Evolutionary conservation across 306 rosid genomes (phyloP), one percentile per base, ranked within the genome.

Genomic region (Cyclanthera cordifolia): DNA sequence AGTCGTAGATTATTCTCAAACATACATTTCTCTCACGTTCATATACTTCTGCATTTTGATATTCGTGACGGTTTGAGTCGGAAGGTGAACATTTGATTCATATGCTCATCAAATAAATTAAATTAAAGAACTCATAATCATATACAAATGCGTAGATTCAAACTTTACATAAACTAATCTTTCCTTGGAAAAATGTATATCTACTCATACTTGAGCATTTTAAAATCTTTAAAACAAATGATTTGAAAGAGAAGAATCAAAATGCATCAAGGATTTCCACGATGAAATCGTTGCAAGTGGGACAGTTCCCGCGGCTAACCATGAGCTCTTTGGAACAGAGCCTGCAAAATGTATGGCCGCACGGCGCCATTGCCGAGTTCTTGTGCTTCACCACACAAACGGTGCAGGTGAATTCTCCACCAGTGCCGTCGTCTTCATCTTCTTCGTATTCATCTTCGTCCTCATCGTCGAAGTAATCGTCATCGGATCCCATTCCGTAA

Each of bases 261-360:
- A 89, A 89, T 27, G 87, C 85, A 15, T 87, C 89, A 41, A 92
- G 85, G 69, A 92, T 80, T 78, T 92, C 98, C 78, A 80, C 27
- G 55, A 92, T 80, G 77, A 85, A 92, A 78, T 80, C 77, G 63
- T 84, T 87, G 78, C 98, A 89, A 37, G 85, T 84, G 1, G 98
- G 98, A 61, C 96, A 89, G 69, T 84, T 85, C 0, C 95, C 98
- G 41, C 86, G 86, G 12, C 80, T 72, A 13, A 84, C 91, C 70
- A 71, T 80, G 3, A 89, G 85, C 82, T 92, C 95, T 78, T 90
- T 83, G 1, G 98, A 92, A 58, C 98, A 92, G 76, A 84, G 74
- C 74, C 93, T 86, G 75, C 97, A 92, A 72, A 87, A 92, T 0
- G 88, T 73, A 72, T 92, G 97, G 0, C 95, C 96, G 78, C 97